Percentiles rank a stretch among this genome's conserved stretches.
Evolutionary conservation across 2,329 filamentous ascomycete species (phyloP).

Genomic region (Cladobotryum mycophilum): DNA sequence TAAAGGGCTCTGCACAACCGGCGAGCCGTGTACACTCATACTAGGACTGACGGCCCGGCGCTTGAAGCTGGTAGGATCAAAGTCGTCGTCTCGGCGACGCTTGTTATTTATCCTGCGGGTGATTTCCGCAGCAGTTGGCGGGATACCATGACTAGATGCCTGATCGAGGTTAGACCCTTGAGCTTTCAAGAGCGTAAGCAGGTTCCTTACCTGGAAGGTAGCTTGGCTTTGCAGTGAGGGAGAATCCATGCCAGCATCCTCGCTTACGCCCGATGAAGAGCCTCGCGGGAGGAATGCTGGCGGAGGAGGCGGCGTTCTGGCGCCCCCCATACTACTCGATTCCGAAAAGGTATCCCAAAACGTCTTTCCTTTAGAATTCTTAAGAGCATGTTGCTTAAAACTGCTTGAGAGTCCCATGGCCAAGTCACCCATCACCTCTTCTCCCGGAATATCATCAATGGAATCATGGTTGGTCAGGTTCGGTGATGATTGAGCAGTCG

Average conservation of each 20-base stretch:
- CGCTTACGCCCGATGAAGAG: slow-evolving; percentile 56
- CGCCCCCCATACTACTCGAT: slow-evolving; percentile 47
- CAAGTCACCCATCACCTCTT: slow-evolving; percentile 58
- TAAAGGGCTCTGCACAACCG: slow-evolving; percentile 76
- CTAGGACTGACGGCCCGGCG: slow-evolving; percentile 85
- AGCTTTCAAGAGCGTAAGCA: not conserved
- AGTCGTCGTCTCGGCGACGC: slow-evolving; percentile 83
- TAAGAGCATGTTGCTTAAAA: slow-evolving; percentile 69
- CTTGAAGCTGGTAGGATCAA: slow-evolving; percentile 84
- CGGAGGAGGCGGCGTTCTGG: slow-evolving; percentile 57
- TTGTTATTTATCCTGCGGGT: slow-evolving; percentile 74
- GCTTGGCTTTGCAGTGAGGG: slow-evolving; percentile 41
- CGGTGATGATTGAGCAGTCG: slow-evolving; percentile 63
- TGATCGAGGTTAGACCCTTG: slow-evolving; percentile 10
- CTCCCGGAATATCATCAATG: slow-evolving; percentile 64
- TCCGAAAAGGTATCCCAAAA: slow-evolving; percentile 75
- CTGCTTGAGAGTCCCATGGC: slow-evolving; percentile 49
- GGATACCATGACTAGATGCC: slow-evolving; percentile 27
- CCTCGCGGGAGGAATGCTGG: slow-evolving; percentile 54
- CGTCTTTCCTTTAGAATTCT: slow-evolving; percentile 63
- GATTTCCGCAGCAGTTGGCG: slow-evolving; percentile 65
- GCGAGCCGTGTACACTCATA: slow-evolving; percentile 85
- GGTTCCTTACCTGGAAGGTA: slow-evolving; percentile 28
- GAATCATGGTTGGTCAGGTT: slow-evolving; percentile 57
- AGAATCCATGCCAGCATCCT: slow-evolving; percentile 69